Base-by-base conservation (phyloP, 768 basidiomycete genomes). In the Boletus patriciae region DNA sequence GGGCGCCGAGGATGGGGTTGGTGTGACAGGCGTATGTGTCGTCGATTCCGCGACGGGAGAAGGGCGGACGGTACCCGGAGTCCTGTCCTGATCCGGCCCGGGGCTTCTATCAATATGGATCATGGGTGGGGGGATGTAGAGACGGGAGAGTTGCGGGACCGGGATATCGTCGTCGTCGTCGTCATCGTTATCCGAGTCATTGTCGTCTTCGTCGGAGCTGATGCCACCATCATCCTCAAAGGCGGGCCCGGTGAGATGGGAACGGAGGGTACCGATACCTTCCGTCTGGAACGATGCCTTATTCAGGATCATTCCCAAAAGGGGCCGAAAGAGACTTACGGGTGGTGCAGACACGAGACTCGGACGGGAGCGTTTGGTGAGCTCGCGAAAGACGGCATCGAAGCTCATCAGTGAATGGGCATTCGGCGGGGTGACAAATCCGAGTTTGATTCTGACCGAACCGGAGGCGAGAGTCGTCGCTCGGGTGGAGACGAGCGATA, bases 241-340 rank as follows among this genome's bases (percentile, higher is more conserved):
- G 23, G 77, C 80, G 3, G 82, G 82, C 8, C 77, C 79, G 5
- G 59, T 67, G 19, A 82, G 75, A 66, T 84, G 75, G 3, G 86
- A 87, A 29, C 88, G 87, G 25, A 91, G 75, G 3, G 93, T 94
- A 50, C 92, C 92, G 29, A 94, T 84, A 25, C 92, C 90, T 72
- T 91, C 86, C 11, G 90, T 93, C 92, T 94, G 47, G 2, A 38
- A 33, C 6, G 25, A 52, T 27, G 46, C 47, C 27, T 33, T 18
- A 2, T 21, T 57, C 8, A 50, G 19, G 37, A 12, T 13, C 3
- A 31, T 10, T 25, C 44, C n/a, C 29, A 43, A 38, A 3, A 36
- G 46, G 23, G 19, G 21, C 3, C 0, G 31, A 38, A 57, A 27
- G n/a, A 27, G 31, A 78, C 87, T 58, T 64, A 91, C 90, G 1